Percentiles rank a stretch among this genome's conserved stretches.
Evolutionary conservation across 441 rosid species (phyloP).

Genomic region (Brassica hybrid): DNA sequence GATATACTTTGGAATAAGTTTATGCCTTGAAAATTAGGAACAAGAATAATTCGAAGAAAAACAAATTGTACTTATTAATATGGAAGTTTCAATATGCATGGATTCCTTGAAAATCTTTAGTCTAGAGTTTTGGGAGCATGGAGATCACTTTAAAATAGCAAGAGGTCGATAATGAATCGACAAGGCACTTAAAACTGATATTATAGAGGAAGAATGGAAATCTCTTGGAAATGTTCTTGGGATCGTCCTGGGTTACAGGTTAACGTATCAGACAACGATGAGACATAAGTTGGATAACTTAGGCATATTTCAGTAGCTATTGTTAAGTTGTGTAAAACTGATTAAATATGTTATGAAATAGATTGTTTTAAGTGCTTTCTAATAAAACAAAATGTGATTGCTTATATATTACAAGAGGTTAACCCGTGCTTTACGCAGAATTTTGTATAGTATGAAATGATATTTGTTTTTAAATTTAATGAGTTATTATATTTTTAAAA

Average conservation of each 20-base stretch:
- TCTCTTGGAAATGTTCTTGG: neutral
- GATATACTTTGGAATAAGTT: too few relatives aligned
- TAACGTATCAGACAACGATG: neutral
- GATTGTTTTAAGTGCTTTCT: too few relatives aligned
- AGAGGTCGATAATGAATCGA: neutral
- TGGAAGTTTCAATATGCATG: neutral
- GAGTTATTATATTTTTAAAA: too few relatives aligned
- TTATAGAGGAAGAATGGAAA: neutral
- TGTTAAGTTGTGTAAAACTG: too few relatives aligned
- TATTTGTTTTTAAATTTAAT: too few relatives aligned
- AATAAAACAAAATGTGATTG: too few relatives aligned
- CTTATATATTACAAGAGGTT: too few relatives aligned
- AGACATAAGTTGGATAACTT: neutral
- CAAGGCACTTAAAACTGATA: neutral
- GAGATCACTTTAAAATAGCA: neutral
- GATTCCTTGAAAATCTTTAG: neutral
- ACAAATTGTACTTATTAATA: too few relatives aligned
- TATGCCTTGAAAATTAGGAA: neutral
- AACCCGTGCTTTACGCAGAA: too few relatives aligned
- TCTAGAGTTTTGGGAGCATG: neutral
- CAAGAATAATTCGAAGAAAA: too few relatives aligned
- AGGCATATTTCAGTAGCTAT: neutral
- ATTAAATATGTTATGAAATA: too few relatives aligned
- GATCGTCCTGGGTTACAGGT: neutral
- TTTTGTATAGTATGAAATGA: too few relatives aligned